Conservation (phyloP, 345 rosid species). For the Isatis tinctoria region DNA sequence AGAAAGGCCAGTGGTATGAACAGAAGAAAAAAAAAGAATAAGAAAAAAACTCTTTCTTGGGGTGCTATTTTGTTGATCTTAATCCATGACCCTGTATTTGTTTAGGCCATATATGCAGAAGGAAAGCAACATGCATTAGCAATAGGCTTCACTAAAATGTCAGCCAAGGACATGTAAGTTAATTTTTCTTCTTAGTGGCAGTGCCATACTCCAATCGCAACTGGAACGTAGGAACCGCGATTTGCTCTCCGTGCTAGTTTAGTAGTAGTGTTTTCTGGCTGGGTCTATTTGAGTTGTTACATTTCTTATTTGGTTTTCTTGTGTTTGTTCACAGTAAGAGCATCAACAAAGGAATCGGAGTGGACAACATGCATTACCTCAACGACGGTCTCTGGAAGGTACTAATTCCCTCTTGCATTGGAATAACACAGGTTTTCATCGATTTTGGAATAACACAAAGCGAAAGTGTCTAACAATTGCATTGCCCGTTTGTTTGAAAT, state of each 20-base stretch:
- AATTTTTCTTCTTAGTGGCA: background rate
- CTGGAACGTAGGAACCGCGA: background rate
- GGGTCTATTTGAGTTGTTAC: background rate
- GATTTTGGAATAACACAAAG: background rate
- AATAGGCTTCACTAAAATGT: slow-evolving; percentile 96
- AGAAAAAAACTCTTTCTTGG: background rate
- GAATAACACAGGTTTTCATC: too few relatives aligned
- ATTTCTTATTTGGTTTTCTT: background rate
- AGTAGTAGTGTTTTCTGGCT: background rate
- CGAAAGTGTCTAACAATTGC: background rate
- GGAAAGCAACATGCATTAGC: slow-evolving; percentile 99
- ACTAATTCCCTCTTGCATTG: background rate
- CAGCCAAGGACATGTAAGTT: slow-evolving; percentile 97
- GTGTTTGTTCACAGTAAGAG: slow-evolving; percentile 50
- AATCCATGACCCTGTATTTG: slow-evolving; percentile 6
- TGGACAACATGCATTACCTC: slow-evolving; percentile 98
- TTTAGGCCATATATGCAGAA: slow-evolving; percentile 96
- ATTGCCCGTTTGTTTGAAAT: background rate
- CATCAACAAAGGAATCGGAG: slow-evolving; percentile 96
- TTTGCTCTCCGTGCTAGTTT: background rate
- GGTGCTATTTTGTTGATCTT: background rate
- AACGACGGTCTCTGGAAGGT: slow-evolving; percentile 99
- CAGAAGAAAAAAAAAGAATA: background rate
- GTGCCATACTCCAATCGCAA: background rate
- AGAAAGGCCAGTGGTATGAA: slow-evolving; percentile 90